Evolutionary conservation across 192 early-diverging fungal genomes (phyloP).

Genomic region (Coemansia sp.): DNA sequence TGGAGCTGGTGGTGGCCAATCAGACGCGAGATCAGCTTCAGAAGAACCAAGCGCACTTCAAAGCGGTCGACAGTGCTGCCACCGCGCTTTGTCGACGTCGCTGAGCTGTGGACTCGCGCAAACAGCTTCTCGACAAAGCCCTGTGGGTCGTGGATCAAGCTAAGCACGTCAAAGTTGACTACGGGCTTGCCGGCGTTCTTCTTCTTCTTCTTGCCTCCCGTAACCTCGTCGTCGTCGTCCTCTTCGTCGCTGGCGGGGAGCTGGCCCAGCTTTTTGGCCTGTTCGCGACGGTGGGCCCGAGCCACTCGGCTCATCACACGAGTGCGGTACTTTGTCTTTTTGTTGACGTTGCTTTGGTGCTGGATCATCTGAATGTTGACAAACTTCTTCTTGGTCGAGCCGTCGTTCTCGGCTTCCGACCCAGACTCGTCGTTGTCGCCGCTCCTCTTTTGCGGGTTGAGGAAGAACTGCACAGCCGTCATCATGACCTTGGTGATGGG

Average conservation of each 20-base stretch:
- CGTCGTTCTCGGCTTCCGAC: constrained; percentile 57
- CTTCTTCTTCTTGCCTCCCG: constrained; percentile 58
- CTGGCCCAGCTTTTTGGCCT: constrained; percentile 60
- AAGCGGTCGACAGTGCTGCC: constrained; percentile 75
- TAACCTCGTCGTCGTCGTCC: constrained; percentile 15
- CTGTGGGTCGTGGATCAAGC: constrained; percentile 95
- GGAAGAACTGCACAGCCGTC: constrained; percentile 92
- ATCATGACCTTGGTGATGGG: constrained; percentile 86
- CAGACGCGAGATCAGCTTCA: constrained; percentile 93
- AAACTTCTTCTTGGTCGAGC: constrained; percentile 24
- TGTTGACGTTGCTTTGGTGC: constrained; percentile 77
- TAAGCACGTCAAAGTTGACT: constrained; percentile 93
- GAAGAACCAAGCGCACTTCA: constrained; percentile 84
- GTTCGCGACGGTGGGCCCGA: constrained; percentile 22
- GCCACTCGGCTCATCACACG: constrained; percentile 77
- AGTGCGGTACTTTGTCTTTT: constrained; percentile 81
- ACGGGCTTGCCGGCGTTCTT: constrained; percentile 63
- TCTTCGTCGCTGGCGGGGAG: constrained; percentile 22
- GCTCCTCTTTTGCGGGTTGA: constrained; percentile 65
- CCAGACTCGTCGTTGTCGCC: constrained; percentile 73
- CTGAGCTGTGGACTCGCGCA: constrained; percentile 61
- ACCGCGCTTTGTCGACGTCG: constrained; percentile 50
- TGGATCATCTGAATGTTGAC: constrained; percentile 73
- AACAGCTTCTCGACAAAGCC: constrained; percentile 97
- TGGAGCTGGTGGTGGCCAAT: constrained; percentile 95